Base-by-base conservation (phyloP, 208 protist species). In the Leishmania arabica region DNA sequence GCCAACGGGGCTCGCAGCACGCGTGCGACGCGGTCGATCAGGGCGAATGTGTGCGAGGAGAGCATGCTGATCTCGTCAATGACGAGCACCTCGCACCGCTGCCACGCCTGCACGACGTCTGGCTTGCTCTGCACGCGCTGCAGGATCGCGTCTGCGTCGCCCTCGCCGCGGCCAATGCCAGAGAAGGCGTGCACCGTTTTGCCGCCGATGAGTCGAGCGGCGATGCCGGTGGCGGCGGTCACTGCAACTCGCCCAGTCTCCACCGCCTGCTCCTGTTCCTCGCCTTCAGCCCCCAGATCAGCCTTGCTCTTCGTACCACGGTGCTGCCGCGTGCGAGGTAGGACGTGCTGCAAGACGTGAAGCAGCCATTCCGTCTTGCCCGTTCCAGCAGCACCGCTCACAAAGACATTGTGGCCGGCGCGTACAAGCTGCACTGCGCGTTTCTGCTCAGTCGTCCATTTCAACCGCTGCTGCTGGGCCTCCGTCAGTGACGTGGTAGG, bases 1-100 rank as follows among this genome's bases (percentile, higher is more conserved):
- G 58, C 42, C 45, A 56, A 60, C 21, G 64, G 54, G 21, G 80
- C 78, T 56, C 95, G 93, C 64, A 98, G 86, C 13, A 81, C 79
- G 6, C 90, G 88, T 15, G 91, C 95, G 15, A 95, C 73, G 60
- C 84, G 82, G 64, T 97, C 93, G 3, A 98, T 78, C 37, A 91
- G 58, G 54, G 93, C 88, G 78, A 98, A 93, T 45, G 97, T 79
- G 77, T 87, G 84, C 45, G 84, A 84, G 24, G 88, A 85, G 49
- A 98, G 74, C 94, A 97, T 94, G 73, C 90, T 95, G 62, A 97
- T 88, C 77, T 98, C 95, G 78, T 98, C 94, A 37, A 98, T 84
- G 47, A 98, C 83, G 47, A 98, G 86, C 54, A 95, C 85, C 9
- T 82, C 73, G 79, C 91, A 95, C 13, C 19, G 62, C n/a, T 85